Evolutionary conservation across 305 asterid genomes (phyloP), one percentile per base, ranked within the genome.

Genomic region (Fraxinus angustifolia): DNA sequence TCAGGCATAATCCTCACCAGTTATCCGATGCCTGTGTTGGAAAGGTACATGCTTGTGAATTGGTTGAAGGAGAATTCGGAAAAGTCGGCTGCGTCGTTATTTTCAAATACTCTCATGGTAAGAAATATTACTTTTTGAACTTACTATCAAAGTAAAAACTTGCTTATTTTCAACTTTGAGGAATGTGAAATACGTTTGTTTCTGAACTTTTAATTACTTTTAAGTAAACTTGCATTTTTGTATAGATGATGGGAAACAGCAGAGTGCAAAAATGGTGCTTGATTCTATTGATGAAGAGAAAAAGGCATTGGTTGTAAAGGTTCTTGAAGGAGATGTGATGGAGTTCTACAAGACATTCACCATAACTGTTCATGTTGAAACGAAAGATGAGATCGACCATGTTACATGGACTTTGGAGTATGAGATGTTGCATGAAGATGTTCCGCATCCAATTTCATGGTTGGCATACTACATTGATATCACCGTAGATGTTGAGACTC

Each of bases 331-430:
- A 67, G 83, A 84, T 16, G 6, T 88, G 62, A 56, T 40, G 7
- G 78, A 82, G 75, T 8, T 82, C 16, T 88, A 88, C 88, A 86
- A 88, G 74, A 62, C 75, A 75, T 42, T 86, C 82, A 1, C 74
- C 31, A 17, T 84, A 23, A 84, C 84, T 11, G 4, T 26, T 5
- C 89, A 84, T 72, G 82, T 88, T 1, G 88, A 86, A 42, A 88
- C 88, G 6, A 88, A 84, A 67, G 45, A 8, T 1, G 87, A 81
- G 2, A 28, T 84, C n/a, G 85, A 86, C 31, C 80, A 60, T 19
- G 30, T 86, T 21, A 86, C 87, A 1, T 88, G 91, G 88, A 88
- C 89, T 6, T 2, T 86, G 0, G 82, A 80, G 31, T 88, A 88
- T 10, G 89, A 84, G 84, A 83, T 83, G 3, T 23, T 86, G 60